Conservation (phyloP, 2,329 filamentous ascomycete genomes). For the Chrysoporthe cubensis region DNA sequence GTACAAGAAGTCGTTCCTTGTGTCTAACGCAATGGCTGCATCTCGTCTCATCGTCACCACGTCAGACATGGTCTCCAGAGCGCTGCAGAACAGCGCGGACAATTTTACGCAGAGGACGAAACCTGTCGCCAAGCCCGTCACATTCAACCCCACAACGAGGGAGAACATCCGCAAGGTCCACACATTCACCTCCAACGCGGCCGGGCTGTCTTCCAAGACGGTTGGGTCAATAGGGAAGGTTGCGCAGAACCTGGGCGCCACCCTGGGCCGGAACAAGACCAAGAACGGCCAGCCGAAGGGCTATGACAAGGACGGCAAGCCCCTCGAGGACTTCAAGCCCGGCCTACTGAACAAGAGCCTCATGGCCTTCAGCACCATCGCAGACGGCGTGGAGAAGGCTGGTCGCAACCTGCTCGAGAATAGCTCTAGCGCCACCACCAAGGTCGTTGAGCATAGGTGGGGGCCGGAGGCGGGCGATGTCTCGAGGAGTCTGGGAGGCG, state of each 20-base stretch:
- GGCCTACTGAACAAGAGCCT: constrained; percentile 93
- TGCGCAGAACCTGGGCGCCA: constrained; percentile 88
- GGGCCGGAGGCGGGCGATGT: constrained; percentile 83
- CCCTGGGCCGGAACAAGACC: constrained; percentile 65
- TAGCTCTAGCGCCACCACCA: constrained; percentile 77
- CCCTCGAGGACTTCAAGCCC: constrained; percentile 74
- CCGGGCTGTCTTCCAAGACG: constrained; percentile 80
- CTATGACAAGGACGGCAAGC: constrained; percentile 71
- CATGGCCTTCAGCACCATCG: constrained; percentile 94
- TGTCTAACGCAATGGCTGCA: constrained; percentile 83
- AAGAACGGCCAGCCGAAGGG: constrained; percentile 57
- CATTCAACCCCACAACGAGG: constrained; percentile 85
- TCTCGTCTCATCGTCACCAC: constrained; percentile 92
- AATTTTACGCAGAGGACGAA: constrained; percentile 80
- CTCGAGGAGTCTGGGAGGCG: constrained; percentile 75
- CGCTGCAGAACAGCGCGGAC: constrained; percentile 77
- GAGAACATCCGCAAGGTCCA: constrained; percentile 86
- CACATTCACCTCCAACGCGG: constrained; percentile 79
- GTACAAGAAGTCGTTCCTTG: constrained; percentile 86
- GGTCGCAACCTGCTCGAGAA: constrained; percentile 77
- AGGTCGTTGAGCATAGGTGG: constrained; percentile 87
- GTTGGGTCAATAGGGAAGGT: constrained; percentile 82
- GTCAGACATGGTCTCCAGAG: constrained; percentile 77
- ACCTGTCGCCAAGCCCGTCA: constrained; percentile 78
- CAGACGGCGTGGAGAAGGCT: constrained; percentile 89